phyloP scores from a whole-genome alignment of 1,284 basidiomycete species.

The Ustilago shanxiensis region DNA sequence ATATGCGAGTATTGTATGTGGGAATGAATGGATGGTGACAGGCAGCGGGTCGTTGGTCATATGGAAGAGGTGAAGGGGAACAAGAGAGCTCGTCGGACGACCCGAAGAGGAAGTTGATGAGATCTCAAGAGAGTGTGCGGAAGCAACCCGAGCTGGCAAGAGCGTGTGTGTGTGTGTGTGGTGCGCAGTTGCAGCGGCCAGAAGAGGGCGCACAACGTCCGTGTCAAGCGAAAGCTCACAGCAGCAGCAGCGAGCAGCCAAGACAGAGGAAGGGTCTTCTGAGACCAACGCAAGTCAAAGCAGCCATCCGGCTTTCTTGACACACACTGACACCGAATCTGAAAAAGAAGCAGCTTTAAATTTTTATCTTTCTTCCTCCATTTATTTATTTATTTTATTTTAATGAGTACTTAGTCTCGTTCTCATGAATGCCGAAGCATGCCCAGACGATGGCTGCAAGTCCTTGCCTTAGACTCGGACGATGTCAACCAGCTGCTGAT shows the following conservation, averaged over 20 bases:
- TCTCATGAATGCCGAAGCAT: background rate
- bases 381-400: background rate
- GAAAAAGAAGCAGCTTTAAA: background rate
- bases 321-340: conserved; percentile 5
- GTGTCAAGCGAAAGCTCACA: background rate
- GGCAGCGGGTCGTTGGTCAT: background rate
- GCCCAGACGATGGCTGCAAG: background rate
- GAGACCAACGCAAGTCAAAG: background rate
- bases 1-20: background rate
- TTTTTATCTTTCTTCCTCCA: background rate
- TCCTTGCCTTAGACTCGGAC: background rate
- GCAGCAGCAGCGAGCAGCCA: background rate
- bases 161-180: background rate
- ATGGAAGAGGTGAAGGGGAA: background rate
- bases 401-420: background rate
- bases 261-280: background rate
- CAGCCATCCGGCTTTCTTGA: background rate
- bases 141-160: background rate
- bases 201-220: background rate
- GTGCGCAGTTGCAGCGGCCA: conserved; percentile 5
- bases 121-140: background rate
- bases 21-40: conserved; percentile 1
- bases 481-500: background rate
- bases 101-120: conserved; percentile 7
- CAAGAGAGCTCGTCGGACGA: background rate